Evolutionary conservation across 139 green algal species (phyloP), one percentile per base, ranked within the genome.

Genomic region (Astrephomene gubernaculifera): DNA sequence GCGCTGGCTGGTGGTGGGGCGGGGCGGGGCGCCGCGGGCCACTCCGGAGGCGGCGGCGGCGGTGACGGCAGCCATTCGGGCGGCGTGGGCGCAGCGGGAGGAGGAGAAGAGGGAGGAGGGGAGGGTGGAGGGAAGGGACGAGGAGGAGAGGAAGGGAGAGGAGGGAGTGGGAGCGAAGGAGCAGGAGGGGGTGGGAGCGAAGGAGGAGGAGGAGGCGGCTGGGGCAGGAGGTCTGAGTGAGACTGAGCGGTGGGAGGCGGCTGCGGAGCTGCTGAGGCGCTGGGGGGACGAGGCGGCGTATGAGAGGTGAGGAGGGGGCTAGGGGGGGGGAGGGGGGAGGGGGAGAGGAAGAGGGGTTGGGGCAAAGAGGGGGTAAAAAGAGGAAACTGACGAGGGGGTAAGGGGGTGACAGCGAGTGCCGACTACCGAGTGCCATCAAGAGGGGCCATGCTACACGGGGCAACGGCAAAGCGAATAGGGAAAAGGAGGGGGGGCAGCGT

Each of bases 1-100:
- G 71, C 92, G 93, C 25, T 99, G 96, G 95, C 64, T 87, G 36
- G 83, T 98, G 3, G 89, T 95, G 29, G 96, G 96, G 79, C 95
- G 93, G 88, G 90, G 95, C 2, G 69, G 73, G 2, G 97, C 93
- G 0, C 92, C 93, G 0, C 35, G 33, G 0, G 89, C 93, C 44
- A 93, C 74, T 14, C 86, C 91, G 2, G 89, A 94, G 53, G 83
- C 83, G 2, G 87, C 86, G 41, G 90, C 86, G 10, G 78, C 76
- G 29, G 93, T 93, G 0, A 19, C 74, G 41, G 53, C 49, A 1
- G 78, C 86, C 0, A 73, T 93, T 6, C 7, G 87, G 82, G 36
- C 85, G 54, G 91, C 67, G 12, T 70, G 80, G 80, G 38, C 1
- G 35, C 19, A 31, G 80, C 49, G 41, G 22, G 80, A 64, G 33